These are phyloP conservation scores for Tylopilus sp. DNA, from an alignment of 768 basidiomycete species.

Conservation along the genomic window DNA sequence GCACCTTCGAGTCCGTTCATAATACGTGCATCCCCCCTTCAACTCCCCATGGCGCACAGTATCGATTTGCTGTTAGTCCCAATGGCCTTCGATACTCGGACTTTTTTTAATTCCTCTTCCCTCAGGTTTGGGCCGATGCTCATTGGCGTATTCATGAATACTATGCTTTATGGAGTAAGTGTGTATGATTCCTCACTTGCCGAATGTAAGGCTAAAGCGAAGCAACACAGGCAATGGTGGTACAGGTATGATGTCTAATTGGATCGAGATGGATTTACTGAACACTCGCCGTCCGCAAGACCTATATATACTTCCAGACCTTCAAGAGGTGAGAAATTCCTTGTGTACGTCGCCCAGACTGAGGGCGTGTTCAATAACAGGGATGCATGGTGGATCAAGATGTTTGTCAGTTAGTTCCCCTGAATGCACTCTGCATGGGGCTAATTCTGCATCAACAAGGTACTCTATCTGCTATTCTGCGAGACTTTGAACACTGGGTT, in stretches of 20 bases:
- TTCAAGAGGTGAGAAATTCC: slow-evolving; percentile 34
- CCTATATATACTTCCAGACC: slow-evolving; percentile 45
- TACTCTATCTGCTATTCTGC: slow-evolving; percentile 40
- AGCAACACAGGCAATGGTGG: slow-evolving; percentile 2
- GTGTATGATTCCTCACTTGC: neutral
- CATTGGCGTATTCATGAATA: slow-evolving; percentile 14
- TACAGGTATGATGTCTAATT: slow-evolving; percentile 11
- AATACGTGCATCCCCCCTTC: neutral
- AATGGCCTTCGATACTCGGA: neutral
- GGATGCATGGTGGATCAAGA: slow-evolving; percentile 48
- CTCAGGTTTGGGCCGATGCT: slow-evolving; percentile 33
- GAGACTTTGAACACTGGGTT: slow-evolving; percentile 50
- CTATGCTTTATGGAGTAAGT: slow-evolving; percentile 17
- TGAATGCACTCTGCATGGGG: too few relatives aligned
- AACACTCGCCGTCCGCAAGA: slow-evolving; percentile 25
- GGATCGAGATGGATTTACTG: neutral
- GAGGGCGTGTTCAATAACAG: slow-evolving; percentile 21
- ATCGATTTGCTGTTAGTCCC: neutral
- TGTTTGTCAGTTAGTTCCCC: slow-evolving; percentile 34
- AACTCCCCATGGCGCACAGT: neutral
- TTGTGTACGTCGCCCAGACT: neutral
- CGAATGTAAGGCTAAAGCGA: neutral
- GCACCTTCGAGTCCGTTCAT: neutral
- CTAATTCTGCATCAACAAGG: slow-evolving; percentile 26
- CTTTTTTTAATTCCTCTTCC: slow-evolving; percentile 36